These are phyloP conservation scores for Pseudofabraea citricarpa DNA, from an alignment of 2,329 filamentous ascomycete species.

Conservation along the genomic window DNA sequence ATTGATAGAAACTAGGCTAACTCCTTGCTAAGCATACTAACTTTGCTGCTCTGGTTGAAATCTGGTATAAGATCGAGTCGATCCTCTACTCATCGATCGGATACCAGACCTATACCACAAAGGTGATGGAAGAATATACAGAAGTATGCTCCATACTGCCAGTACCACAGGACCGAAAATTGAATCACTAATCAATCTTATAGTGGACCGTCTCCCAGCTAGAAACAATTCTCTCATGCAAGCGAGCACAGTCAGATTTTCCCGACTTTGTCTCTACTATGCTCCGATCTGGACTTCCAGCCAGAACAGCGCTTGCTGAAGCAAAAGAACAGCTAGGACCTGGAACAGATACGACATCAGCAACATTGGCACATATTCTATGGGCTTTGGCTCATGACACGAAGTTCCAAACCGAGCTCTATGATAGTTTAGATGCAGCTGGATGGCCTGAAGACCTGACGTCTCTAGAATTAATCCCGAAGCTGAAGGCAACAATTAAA, in stretches of 20 bases:
- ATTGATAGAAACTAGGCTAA: too few species aligned
- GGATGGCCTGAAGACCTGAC: conserved; percentile 21
- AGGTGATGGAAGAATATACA: too few species aligned
- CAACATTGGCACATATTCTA: conserved; percentile 26
- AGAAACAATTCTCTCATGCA: background rate
- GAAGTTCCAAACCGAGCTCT: conserved; percentile 19
- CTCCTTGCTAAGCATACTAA: conserved; percentile 18
- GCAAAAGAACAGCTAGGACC: conserved; percentile 27
- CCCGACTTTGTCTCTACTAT: conserved; percentile 7
- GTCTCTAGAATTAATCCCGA: conserved; percentile 12
- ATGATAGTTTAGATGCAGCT: conserved; percentile 14
- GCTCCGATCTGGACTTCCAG: conserved; percentile 3
- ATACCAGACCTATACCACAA: too few species aligned
- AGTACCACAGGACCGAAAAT: too few species aligned
- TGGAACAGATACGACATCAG: conserved; percentile 29
- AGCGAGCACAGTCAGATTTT: background rate
- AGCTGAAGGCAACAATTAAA: conserved; percentile 38
- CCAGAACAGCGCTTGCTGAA: conserved; percentile 12
- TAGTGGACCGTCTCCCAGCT: conserved; percentile 5
- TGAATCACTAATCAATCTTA: too few species aligned
- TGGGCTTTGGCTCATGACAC: conserved; percentile 24
- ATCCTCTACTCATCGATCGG: too few species aligned
- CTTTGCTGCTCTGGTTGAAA: conserved; percentile 17
- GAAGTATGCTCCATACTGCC: too few species aligned
- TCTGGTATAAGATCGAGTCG: background rate